Percentiles rank a stretch among this genome's conserved stretches.
phyloP scores from a whole-genome alignment of 352 stramenopile species.

The Poterioochromonas sp. region DNA sequence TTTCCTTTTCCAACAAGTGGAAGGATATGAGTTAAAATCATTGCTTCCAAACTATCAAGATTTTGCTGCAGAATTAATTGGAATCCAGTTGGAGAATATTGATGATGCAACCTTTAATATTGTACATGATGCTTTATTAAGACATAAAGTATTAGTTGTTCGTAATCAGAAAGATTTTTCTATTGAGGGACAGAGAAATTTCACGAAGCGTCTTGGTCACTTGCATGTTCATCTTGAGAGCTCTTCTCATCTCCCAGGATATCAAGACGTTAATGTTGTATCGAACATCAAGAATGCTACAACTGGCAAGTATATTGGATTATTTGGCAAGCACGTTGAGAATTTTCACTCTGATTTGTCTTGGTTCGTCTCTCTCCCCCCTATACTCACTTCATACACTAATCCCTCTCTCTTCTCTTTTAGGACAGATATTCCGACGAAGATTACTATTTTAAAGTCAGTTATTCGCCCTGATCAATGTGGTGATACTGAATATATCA shows the following conservation, averaged over 20 bases:
- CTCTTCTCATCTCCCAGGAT: neutral
- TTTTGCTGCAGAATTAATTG: no score
- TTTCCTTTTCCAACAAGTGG: no score
- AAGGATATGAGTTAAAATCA: no score
- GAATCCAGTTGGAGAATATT: no score
- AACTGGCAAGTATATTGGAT: neutral
- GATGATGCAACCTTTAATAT: no score
- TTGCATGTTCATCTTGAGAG: conserved; percentile 5
- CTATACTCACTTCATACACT: neutral
- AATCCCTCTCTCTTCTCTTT: neutral
- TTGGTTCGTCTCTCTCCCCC: neutral
- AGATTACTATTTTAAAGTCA: neutral
- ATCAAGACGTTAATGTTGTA: neutral
- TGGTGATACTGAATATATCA: neutral
- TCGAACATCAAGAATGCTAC: neutral
- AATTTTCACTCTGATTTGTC: neutral
- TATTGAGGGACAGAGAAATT: neutral
- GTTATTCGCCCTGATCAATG: neutral
- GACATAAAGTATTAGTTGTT: neutral
- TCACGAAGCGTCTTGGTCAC: neutral
- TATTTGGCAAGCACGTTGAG: neutral
- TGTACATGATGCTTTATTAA: no score
- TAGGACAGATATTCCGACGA: neutral
- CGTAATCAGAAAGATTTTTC: neutral
- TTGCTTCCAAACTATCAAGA: no score